phyloP scores from a whole-genome alignment of 768 basidiomycete species.

The Kockovaella imperatae region DNA sequence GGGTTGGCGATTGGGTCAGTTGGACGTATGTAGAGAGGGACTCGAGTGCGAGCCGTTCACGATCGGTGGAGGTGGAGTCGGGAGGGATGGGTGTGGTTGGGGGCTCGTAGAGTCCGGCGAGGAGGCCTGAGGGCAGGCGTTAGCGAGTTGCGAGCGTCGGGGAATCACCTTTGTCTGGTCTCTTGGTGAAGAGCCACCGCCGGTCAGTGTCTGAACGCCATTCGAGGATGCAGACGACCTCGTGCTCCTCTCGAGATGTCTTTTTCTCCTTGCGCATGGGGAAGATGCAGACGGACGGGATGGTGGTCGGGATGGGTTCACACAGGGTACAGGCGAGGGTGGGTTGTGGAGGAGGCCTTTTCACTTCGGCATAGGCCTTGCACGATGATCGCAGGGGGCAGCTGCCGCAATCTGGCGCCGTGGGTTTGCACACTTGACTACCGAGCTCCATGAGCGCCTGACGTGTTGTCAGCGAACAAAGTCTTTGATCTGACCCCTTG shows the following conservation, averaged over 20 bases:
- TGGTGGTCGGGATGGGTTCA: slow-evolving; percentile 18
- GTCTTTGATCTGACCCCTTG: slow-evolving; percentile 4
- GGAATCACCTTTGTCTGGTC: slow-evolving; percentile 70
- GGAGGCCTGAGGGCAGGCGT: slow-evolving; percentile 56
- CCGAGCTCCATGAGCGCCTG: slow-evolving; percentile 93
- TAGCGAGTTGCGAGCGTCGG: not conserved
- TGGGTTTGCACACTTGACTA: slow-evolving; percentile 82
- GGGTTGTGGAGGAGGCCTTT: slow-evolving; percentile 1
- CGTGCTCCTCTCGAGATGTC: slow-evolving; percentile 73
- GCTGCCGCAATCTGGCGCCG: slow-evolving; percentile 61
- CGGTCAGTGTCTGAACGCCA: slow-evolving; percentile 51
- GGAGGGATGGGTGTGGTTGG: slow-evolving; percentile 49
- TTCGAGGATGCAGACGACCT: slow-evolving; percentile 77
- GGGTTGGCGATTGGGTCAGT: slow-evolving; percentile 34
- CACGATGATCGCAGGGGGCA: slow-evolving; percentile 71
- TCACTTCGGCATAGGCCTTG: slow-evolving; percentile 53
- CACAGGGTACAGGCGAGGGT: slow-evolving; percentile 28
- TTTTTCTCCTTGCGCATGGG: slow-evolving; percentile 81
- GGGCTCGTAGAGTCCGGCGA: slow-evolving; percentile 81
- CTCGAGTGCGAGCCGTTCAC: not conserved
- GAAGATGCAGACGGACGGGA: slow-evolving; percentile 58
- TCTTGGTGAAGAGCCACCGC: slow-evolving; percentile 63
- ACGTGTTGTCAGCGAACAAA: slow-evolving; percentile 1
- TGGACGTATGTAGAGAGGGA: not conserved
- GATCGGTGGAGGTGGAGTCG: slow-evolving; percentile 1